These are phyloP conservation scores for Verbascum thapsus DNA, from an alignment of 257 asterid genomes.

Conservation along the genomic window DNA sequence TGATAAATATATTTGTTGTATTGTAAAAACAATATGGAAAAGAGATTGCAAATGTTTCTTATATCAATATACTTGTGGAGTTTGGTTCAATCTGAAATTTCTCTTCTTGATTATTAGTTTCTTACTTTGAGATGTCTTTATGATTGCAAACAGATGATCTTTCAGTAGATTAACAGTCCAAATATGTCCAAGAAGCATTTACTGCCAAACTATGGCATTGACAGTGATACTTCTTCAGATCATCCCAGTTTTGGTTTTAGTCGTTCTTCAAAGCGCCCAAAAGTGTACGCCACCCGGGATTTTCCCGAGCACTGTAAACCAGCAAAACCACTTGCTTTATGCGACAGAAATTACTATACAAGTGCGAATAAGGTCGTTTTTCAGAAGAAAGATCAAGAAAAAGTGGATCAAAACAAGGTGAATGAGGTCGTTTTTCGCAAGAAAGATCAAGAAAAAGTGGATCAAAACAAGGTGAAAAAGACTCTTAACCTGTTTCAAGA, in stretches of 20 bases:
- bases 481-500: slow-evolving; percentile 30
- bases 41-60: not conserved
- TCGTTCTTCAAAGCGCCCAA: not conserved
- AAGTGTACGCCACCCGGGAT: slow-evolving; percentile 22
- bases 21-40: not conserved
- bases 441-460: no score
- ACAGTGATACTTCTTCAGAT: not conserved
- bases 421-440: no score
- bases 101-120: not conserved
- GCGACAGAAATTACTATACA: not conserved
- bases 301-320: slow-evolving; percentile 11
- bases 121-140: not conserved
- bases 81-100: not conserved
- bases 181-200: slow-evolving; percentile 8
- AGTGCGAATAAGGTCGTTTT: not conserved
- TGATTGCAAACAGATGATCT: not conserved
- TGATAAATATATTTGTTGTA: not conserved
- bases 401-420: not conserved
- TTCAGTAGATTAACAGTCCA: not conserved
- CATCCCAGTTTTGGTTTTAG: not conserved
- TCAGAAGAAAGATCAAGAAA: not conserved
- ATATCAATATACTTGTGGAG: not conserved
- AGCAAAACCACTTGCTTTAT: not conserved
- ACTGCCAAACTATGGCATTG: not conserved
- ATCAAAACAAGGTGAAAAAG: slow-evolving; percentile 26